These are phyloP conservation scores for Simplicillium sp. DNA, from an alignment of 2,329 filamentous ascomycete genomes.

Conservation along the genomic window DNA sequence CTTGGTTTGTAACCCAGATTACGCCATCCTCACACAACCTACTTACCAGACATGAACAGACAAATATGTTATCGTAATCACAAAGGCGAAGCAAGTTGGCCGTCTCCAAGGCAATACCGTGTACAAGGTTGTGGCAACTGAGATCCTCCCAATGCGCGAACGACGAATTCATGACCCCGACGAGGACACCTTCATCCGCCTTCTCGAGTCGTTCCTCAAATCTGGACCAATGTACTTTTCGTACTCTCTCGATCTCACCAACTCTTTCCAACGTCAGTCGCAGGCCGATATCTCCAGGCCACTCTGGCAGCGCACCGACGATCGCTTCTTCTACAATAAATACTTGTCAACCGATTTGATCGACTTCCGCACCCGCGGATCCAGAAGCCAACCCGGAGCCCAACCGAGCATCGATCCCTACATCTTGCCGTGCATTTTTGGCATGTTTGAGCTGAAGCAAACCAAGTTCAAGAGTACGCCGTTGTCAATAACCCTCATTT, in stretches of 20 bases:
- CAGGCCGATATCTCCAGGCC: conserved; percentile 62
- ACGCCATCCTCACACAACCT: background rate
- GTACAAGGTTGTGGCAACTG: conserved; percentile 84
- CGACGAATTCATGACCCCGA: conserved; percentile 84
- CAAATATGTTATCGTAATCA: conserved; percentile 96
- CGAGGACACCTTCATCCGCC: conserved; percentile 79
- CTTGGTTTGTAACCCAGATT: conserved; percentile 52
- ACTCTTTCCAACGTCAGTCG: conserved; percentile 90
- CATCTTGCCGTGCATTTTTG: conserved; percentile 91
- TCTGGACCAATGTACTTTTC: conserved; percentile 94
- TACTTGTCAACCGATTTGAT: conserved; percentile 89
- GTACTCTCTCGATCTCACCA: conserved; percentile 93
- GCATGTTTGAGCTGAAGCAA: conserved; percentile 84
- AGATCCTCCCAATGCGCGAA: conserved; percentile 90
- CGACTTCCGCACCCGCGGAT: conserved; percentile 63
- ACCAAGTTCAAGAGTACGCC: conserved; percentile 78
- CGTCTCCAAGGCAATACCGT: conserved; percentile 92
- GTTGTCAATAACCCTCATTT: conserved; percentile 80
- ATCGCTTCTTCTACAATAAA: conserved; percentile 98
- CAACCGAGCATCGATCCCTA: conserved; percentile 79
- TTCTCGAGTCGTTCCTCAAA: conserved; percentile 75
- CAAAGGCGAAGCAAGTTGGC: conserved; percentile 84
- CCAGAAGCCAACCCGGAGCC: conserved; percentile 53
- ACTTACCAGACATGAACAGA: conserved; percentile 33
- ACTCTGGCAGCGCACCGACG: conserved; percentile 86